Evolutionary conservation across 1,284 basidiomycete species (phyloP).

Genomic region (Neonothopanus nambi): DNA sequence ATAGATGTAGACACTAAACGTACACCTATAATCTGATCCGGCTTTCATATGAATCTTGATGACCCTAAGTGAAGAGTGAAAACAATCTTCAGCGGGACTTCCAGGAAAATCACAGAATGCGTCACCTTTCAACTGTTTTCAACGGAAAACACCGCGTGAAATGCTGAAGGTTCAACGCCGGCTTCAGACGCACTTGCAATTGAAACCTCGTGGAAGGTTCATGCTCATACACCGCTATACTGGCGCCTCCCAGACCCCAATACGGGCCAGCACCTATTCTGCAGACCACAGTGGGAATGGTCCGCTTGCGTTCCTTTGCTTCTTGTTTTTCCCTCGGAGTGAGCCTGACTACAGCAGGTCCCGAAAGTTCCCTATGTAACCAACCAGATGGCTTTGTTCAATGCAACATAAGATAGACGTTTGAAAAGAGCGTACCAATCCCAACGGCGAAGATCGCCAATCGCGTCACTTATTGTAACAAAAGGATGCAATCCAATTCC

Average conservation of each 20-base stretch:
- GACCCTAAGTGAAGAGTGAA: slow-evolving; percentile 39
- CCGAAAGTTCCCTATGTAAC: not conserved
- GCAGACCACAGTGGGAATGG: slow-evolving; percentile 39
- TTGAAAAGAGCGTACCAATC: slow-evolving; percentile 57
- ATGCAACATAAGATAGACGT: not conserved
- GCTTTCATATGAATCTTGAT: slow-evolving; percentile 51
- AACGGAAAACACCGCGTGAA: slow-evolving; percentile 8
- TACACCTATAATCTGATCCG: slow-evolving; percentile 62
- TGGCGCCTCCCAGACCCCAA: slow-evolving; percentile 2
- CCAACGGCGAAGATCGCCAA: slow-evolving; percentile 64
- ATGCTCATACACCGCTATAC: not conserved
- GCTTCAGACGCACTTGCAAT: not conserved
- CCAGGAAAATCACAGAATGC: slow-evolving; percentile 16
- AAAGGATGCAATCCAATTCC: slow-evolving; percentile 54
- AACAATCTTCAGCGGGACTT: not conserved
- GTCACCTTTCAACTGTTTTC: slow-evolving; percentile 6
- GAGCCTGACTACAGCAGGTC: slow-evolving; percentile 1
- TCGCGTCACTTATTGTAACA: slow-evolving; percentile 67
- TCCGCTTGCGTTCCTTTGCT: slow-evolving; percentile 19
- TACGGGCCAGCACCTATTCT: slow-evolving; percentile 19
- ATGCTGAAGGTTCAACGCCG: slow-evolving; percentile 1
- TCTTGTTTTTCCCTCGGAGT: slow-evolving; percentile 19
- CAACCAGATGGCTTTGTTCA: not conserved
- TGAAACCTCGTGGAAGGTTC: slow-evolving; percentile 2
- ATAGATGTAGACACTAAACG: slow-evolving; percentile 14